phyloP scores from a whole-genome alignment of 257 asterid genomes.

The Rubia yunnanensis region DNA sequence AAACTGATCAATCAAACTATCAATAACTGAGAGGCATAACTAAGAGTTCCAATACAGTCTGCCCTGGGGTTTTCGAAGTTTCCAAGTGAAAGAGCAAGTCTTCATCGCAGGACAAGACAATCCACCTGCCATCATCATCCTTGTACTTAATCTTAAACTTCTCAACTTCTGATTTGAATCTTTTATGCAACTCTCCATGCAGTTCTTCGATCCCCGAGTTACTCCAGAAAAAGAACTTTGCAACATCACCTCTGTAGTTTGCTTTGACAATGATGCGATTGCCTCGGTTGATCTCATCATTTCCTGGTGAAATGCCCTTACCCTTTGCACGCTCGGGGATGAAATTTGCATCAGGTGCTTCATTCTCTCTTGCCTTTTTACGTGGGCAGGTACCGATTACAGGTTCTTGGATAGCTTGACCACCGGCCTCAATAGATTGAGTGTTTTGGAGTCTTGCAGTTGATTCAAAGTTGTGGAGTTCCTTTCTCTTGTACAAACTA shows the following conservation, averaged over 20 bases:
- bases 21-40: background rate
- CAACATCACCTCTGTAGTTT: background rate
- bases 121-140: background rate
- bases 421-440: background rate
- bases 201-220: background rate
- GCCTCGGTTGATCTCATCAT: background rate
- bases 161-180: background rate
- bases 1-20: too few relatives aligned
- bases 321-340: too few relatives aligned
- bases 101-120: background rate
- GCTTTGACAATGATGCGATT: background rate
- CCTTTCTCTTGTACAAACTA: background rate
- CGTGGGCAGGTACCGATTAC: background rate
- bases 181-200: background rate
- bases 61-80: background rate
- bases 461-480: background rate
- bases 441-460: background rate
- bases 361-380: background rate
- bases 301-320: background rate
- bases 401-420: background rate
- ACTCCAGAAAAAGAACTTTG: background rate
- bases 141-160: background rate
- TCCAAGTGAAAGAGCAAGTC: background rate
- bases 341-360: background rate
- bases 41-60: background rate